phyloP scores from a whole-genome alignment of 805 yeast species.

The Kockiozyma suomiensis region DNA sequence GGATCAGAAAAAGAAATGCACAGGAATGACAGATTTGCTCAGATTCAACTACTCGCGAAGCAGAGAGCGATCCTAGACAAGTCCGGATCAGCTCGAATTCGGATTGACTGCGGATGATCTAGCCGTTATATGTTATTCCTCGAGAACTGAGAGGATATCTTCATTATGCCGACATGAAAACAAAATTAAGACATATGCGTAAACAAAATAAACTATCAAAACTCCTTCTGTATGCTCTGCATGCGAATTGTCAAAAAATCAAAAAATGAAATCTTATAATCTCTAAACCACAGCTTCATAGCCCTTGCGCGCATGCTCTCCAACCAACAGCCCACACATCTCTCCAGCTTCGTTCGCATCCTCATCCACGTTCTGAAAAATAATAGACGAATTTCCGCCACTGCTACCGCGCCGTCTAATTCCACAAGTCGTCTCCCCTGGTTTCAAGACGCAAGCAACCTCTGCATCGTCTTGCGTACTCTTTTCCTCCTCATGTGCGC shows the following conservation, averaged over 20 bases:
- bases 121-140: too few species aligned
- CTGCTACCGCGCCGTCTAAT: background rate
- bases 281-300: background rate
- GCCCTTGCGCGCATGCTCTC: background rate
- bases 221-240: background rate
- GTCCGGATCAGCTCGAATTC: too few species aligned
- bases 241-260: background rate
- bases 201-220: background rate
- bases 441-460: slow-evolving; percentile 14
- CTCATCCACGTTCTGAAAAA: slow-evolving; percentile 11
- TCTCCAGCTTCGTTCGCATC: slow-evolving; percentile 9
- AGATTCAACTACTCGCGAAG: too few species aligned
- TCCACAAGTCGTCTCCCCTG: slow-evolving; percentile 13
- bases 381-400: background rate
- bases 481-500: background rate
- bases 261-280: background rate
- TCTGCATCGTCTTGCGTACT: background rate
- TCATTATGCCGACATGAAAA: too few species aligned
- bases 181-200: too few species aligned
- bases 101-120: too few species aligned
- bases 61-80: too few species aligned
- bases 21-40: too few species aligned
- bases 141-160: too few species aligned
- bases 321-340: slow-evolving; percentile 5
- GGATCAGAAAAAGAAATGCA: too few species aligned